phyloP scores from a whole-genome alignment of 768 basidiomycete species.

The Sporobolomyces roseus region DNA sequence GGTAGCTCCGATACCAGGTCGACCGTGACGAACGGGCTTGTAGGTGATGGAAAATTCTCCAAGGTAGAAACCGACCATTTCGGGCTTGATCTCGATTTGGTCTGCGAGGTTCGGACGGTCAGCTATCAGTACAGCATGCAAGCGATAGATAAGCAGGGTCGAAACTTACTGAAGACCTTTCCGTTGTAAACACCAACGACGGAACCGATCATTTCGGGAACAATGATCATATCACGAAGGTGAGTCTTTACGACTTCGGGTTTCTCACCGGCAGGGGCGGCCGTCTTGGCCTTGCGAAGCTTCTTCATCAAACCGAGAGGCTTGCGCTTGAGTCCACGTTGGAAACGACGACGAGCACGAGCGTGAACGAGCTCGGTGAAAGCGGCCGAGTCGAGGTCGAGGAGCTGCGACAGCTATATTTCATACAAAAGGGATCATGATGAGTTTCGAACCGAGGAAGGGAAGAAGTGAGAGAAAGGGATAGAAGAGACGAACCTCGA shows the following conservation, averaged over 20 bases:
- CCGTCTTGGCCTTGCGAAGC: conserved; percentile 98
- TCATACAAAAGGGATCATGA: too few relatives aligned
- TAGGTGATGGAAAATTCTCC: conserved; percentile 60
- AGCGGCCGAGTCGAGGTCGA: conserved; percentile 89
- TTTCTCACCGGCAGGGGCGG: conserved; percentile 98
- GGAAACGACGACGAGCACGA: conserved; percentile 97
- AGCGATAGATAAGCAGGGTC: neutral
- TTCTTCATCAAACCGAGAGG: conserved; percentile 99
- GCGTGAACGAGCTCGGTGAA: conserved; percentile 82
- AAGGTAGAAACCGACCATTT: conserved; percentile 99
- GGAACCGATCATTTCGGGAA: conserved; percentile 99
- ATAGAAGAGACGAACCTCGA: conserved; percentile 57
- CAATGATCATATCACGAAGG: conserved; percentile 96
- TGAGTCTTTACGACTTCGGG: conserved; percentile 98
- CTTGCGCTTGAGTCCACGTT: conserved; percentile 95
- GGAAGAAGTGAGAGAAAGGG: neutral
- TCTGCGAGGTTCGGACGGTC: conserved; percentile 4
- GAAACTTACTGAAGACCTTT: conserved; percentile 59
- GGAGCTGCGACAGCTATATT: conserved; percentile 77
- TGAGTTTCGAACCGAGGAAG: neutral
- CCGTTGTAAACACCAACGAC: conserved; percentile 98
- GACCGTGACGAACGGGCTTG: conserved; percentile 97
- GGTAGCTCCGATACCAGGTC: conserved; percentile 93
- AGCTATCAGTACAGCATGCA: too few relatives aligned
- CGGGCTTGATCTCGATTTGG: conserved; percentile 97